Evolutionary conservation across 1,139 yeast species (phyloP), one percentile per base, ranked within the genome.

Genomic region (Zygoascus sp.): DNA sequence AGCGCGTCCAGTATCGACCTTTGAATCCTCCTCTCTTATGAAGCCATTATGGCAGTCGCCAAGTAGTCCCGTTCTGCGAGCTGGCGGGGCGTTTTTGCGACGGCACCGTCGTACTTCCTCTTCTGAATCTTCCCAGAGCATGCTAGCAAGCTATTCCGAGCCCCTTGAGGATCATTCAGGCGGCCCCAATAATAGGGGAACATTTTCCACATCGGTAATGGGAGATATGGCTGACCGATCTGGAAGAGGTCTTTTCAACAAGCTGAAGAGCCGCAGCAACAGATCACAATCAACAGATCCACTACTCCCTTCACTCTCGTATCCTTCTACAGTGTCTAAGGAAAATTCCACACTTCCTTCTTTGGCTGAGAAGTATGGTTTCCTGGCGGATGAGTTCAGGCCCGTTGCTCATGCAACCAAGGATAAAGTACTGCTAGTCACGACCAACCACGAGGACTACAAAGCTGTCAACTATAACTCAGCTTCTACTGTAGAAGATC

Each of bases 381-480:
- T 32, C 19, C 23, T 40, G 6, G 37, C 35, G 1, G 37, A 40
- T 2, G 21, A 23, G 11, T 21, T 40, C n/a, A 28, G 23, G 21
- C 43, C 43, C 5, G 27, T 30, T 8, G 27, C 43, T 19, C 17
- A 15, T 10, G 3, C 40, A n/a, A 40, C 52, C 2, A 5, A 16
- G n/a, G 66, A 64, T 40, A 57, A 60, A 15, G 69, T 63, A 51
- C 64, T 84, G 9, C 64, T 87, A 48, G 76, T 77, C 0, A 83
- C 94, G 0, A 67, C 67, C 27, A 89, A 88, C 60, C 81, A 82
- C 55, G 56, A 57, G 13, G 64, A 61, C 16, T 88, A 79, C 60
- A 64, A 66, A 2, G 76, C 85, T 0, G 61, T 84, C 1, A 70
- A 73, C 42, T 61, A 65, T n/a, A 58, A 68, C 30, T 55, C 55